These are phyloP conservation scores for Terfezia claveryi DNA, from an alignment of 495 filamentous ascomycete genomes.

Conservation along the genomic window DNA sequence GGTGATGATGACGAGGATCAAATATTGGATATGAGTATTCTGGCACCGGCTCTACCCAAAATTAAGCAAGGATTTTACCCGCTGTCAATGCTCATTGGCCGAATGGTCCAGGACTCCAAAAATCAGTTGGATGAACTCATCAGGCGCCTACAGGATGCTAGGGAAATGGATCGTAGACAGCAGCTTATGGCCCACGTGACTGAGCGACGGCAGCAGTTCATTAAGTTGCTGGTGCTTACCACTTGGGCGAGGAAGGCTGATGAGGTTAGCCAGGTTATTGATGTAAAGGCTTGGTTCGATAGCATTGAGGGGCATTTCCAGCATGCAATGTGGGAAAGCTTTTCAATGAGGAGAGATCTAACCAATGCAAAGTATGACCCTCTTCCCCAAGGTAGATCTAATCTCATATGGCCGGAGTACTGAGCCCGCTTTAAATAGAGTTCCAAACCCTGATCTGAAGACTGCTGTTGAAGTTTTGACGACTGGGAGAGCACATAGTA, in stretches of 20 bases:
- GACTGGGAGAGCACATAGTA: constrained; percentile 34
- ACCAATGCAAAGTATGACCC: constrained; percentile 25
- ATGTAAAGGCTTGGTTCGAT: constrained; percentile 51
- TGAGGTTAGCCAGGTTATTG: constrained; percentile 61
- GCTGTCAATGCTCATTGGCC: constrained; percentile 42
- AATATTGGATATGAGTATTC: constrained; percentile 10
- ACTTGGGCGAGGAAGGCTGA: constrained; percentile 66
- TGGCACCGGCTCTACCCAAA: constrained; percentile 55
- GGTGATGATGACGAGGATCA: background rate
- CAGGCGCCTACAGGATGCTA: constrained; percentile 5
- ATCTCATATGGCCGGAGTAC: background rate
- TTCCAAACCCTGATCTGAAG: constrained; percentile 72
- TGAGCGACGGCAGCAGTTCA: constrained; percentile 46
- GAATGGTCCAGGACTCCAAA: constrained; percentile 64
- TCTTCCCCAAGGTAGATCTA: background rate
- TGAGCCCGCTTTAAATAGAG: constrained; percentile 25
- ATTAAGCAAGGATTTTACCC: constrained; percentile 56
- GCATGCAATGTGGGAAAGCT: constrained; percentile 35
- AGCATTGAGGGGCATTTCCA: constrained; percentile 34
- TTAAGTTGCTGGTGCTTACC: constrained; percentile 70
- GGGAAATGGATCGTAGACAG: constrained; percentile 48
- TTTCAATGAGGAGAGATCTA: constrained; percentile 46
- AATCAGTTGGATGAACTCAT: constrained; percentile 51
- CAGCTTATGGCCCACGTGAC: constrained; percentile 49
- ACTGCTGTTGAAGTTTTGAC: constrained; percentile 71